Evolutionary conservation across 345 rosid genomes (phyloP), one percentile per base, ranked within the genome.

Genomic region (Citrus maxima): DNA sequence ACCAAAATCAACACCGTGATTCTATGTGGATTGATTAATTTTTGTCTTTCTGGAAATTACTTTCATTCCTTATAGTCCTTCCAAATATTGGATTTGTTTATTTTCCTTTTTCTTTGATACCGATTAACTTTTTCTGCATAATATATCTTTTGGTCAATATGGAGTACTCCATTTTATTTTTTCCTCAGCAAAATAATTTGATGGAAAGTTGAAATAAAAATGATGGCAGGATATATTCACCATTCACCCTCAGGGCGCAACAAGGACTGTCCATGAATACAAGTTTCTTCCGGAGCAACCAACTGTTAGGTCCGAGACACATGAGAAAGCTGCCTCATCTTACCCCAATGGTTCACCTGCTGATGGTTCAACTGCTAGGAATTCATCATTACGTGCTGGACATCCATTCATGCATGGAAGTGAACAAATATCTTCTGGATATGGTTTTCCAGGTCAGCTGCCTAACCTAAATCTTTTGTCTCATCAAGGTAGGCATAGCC

Each of bases 281-380:
- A 97, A 93, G 85, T 95, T 95, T 80, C 90, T 95, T 83, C 98
- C 94, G 0, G 93, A 92, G 88, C 85, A 86, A 82, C 97, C 97
- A 69, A 89, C 91, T 80, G 88, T 88, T 67, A 84, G 90, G 83
- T 75, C 85, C 59, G 93, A 95, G 69, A 82, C 78, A 73, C 79
- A 82, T 49, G 94, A 89, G 72, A 87, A 89, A 88, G 88, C 74
- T 78, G 88, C 84, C 62, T 83, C 87, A 10, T 79, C 90, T 18
- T 81, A 79, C 74, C 87, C 82, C 22, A 84, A 73, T 78, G 88
- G 84, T 71, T 86, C 88, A 40, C 88, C 90, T 2, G 19, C 66
- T 65, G 93, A 89, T 73, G 67, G 51, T 82, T 80, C 85, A 14
- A 84, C 79, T 71, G 38, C 84, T 10, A 89, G 88, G 84, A 74